Base-by-base conservation (phyloP, 495 filamentous ascomycete species). In the Aspergillus wentii region DNA sequence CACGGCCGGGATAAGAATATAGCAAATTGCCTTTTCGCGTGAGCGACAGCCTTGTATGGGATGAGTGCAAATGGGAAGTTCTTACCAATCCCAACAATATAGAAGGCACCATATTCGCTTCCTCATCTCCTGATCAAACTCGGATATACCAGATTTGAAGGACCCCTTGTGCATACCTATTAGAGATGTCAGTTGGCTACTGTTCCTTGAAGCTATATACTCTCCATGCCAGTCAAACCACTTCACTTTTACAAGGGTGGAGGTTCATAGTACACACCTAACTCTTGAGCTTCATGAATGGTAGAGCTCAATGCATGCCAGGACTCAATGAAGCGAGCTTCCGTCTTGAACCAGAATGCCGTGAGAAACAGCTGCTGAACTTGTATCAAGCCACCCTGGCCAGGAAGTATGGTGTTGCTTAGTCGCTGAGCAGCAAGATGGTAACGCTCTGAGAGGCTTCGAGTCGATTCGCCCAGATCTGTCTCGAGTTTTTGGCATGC, bases 281-380 rank as follows among this genome's bases (percentile, higher is more conserved):
- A 59, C 40, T 77, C 73, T 40, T 73, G 71, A 0, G 70, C 73
- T 19, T 71, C 71, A 8, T 66, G 64, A 32, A 75, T 69, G 11
- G 64, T 61, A 31, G 49, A 43, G 27, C 62, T 51, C 22, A 77
- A 38, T 9, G 61, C 53, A 51, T 76, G 72, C 72, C 74, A 75
- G 1, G 69, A 63, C 30, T 75, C 71, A 4, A 68, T 61, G 48
- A 74, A 75, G n/a, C 61, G 49, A 30, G 65, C 65, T 31, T 72
- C 70, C 10, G 66, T 67, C 51, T 78, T 77, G 45, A 56, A 70
- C 70, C 69, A 78, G 28, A 60, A 61, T 4, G 62, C 62, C n/a
- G 60, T 70, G 2, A 75, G 50, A 41, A 76, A 72, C 9, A 72
- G 47, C 45, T 75, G 71, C 48, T 77, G 71, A 7, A 76, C 64